Evolutionary conservation across 169 alveolate species (phyloP), one percentile per base, ranked within the genome.

Genomic region (Cryptosporidium muris): DNA sequence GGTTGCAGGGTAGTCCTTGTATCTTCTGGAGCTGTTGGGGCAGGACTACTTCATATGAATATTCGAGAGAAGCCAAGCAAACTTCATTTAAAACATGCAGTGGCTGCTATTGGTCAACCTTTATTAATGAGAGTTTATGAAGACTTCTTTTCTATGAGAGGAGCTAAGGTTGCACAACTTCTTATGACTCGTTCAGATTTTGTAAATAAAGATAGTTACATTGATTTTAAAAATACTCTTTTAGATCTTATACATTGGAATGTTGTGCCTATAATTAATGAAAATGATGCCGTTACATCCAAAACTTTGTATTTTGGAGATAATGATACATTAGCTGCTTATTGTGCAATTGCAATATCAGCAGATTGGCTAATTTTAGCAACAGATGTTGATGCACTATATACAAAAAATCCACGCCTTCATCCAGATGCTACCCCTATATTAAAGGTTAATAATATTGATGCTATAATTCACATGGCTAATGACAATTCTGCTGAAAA

Each of bases 41-140:
- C 81, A 11, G 92, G 91, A 1, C 64, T 88, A 38, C 80, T 81
- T 45, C 81, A 80, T 40, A 80, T 85, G 68, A 54, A 81, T 9
- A 65, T 80, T 6, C 51, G 64, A 64, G 63, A 64, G 52, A 53
- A 88, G 16, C 92, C 92, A 9, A 74, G 48, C 12, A 80, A 81
- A 37, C 54, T 85, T 40, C 63, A 53, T 14, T 56, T 47, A 52
- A 90, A 85, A 43, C 92, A 90, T 62, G 92, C 92, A 47, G 64
- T 82, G 4, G 92, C 92, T 14, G 92, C 92, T 3, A 88, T 90
- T 16, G 92, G 92, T n/a, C 92, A 90, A 80, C 82, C 89, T 49
- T n/a, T 80, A 16, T 63, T 90, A n/a, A 90, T 90, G 90, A 81
- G 91, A 4, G 89, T 82, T 47, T 85, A 62, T 47, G 90, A 82